These are phyloP conservation scores for Salinomyces thailandicus DNA, from an alignment of 2,329 filamentous ascomycete species.

Conservation along the genomic window DNA sequence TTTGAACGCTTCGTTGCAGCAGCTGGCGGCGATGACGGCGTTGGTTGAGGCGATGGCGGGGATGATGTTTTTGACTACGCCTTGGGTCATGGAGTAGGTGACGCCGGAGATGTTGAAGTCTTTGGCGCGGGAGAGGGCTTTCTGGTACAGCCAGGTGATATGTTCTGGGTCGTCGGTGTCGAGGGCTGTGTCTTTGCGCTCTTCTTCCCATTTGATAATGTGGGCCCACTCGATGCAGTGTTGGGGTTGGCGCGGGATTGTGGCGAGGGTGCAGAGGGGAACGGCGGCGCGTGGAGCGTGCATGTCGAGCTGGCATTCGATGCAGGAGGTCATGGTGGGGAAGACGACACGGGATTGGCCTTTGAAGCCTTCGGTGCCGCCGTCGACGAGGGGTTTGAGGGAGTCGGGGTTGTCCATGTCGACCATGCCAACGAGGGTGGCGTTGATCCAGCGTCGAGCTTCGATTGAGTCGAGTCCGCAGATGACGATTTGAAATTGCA, in stretches of 20 bases:
- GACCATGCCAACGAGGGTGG: conserved; percentile 81
- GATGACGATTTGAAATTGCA: conserved; percentile 88
- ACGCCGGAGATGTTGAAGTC: conserved; percentile 89
- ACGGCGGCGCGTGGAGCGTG: conserved; percentile 95
- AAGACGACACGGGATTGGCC: conserved; percentile 88
- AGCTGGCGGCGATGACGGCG: conserved; percentile 87
- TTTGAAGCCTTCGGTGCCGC: conserved; percentile 97
- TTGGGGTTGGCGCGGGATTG: conserved; percentile 90
- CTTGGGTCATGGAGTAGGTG: conserved; percentile 91
- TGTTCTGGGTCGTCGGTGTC: conserved; percentile 96
- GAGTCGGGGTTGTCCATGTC: conserved; percentile 73
- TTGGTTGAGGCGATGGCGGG: conserved; percentile 97
- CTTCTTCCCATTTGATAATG: conserved; percentile 86
- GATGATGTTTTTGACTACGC: conserved; percentile 98
- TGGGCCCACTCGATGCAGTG: conserved; percentile 99
- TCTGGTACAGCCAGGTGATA: conserved; percentile 91
- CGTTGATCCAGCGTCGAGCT: conserved; percentile 96
- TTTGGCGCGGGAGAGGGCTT: conserved; percentile 66
- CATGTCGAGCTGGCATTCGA: conserved; percentile 98
- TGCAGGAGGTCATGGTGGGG: conserved; percentile 86
- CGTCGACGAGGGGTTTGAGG: conserved; percentile 89
- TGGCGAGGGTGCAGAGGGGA: conserved; percentile 89
- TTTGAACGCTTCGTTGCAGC: conserved; percentile 95
- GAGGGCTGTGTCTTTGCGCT: conserved; percentile 60
- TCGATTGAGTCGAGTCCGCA: conserved; percentile 96